phyloP scores from a whole-genome alignment of 495 filamentous ascomycete species.

The Hypoxylon crocopeplum region DNA sequence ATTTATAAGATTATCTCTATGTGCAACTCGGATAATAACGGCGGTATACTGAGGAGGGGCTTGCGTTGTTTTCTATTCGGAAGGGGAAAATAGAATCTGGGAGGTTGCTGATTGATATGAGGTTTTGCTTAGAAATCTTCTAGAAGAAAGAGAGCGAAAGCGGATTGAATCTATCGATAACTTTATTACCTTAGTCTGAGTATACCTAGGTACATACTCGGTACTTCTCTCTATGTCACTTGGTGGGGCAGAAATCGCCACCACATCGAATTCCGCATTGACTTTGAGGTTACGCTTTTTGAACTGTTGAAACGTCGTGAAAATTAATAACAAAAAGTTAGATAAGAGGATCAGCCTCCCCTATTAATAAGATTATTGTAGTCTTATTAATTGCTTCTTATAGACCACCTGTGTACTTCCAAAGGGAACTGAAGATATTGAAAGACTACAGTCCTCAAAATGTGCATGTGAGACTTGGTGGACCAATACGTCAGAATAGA shows the following conservation, averaged over 20 bases:
- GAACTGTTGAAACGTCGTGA: too few species aligned
- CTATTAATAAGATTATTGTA: too few species aligned
- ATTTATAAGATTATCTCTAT: constrained; percentile 45
- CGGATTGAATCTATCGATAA: constrained; percentile 9
- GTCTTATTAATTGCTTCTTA: not conserved
- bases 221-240: constrained; percentile 1
- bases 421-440: too few species aligned
- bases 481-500: constrained; percentile 12
- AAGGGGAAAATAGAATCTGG: not conserved
- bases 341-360: too few species aligned
- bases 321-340: not conserved
- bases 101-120: not conserved
- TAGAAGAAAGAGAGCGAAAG: constrained; percentile 10
- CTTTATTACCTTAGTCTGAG: too few species aligned
- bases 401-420: too few species aligned
- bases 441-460: not conserved
- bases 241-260: constrained; percentile 28
- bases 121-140: constrained; percentile 42
- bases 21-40: not conserved
- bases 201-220: not conserved
- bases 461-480: not conserved
- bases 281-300: too few species aligned
- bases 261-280: too few species aligned
- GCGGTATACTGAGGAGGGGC: not conserved
- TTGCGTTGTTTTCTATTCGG: not conserved